These are phyloP conservation scores for Cytospora schulzeri DNA, from an alignment of 2,329 filamentous ascomycete species.

Conservation along the genomic window DNA sequence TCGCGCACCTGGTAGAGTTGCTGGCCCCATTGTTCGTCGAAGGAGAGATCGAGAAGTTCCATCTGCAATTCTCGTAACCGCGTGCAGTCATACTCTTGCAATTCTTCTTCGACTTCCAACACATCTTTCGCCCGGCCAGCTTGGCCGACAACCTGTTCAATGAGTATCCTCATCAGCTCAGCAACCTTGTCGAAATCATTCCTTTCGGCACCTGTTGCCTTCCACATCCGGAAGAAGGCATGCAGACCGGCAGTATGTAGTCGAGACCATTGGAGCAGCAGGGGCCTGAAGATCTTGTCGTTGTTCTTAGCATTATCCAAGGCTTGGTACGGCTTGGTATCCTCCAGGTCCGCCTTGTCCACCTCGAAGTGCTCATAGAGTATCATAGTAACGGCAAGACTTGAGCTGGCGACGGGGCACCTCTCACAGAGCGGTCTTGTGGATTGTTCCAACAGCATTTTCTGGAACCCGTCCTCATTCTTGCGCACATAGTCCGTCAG, in stretches of 20 bases:
- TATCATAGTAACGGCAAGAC: constrained; percentile 81
- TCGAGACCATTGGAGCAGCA: constrained; percentile 90
- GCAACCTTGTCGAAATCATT: constrained; percentile 92
- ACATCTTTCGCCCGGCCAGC: constrained; percentile 82
- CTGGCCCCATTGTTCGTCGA: constrained; percentile 92
- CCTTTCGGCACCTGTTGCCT: constrained; percentile 79
- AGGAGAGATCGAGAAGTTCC: constrained; percentile 86
- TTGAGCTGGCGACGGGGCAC: constrained; percentile 85
- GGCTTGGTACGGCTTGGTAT: constrained; percentile 73
- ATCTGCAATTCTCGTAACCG: constrained; percentile 86
- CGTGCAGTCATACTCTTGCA: constrained; percentile 79
- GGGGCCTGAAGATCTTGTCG: constrained; percentile 82
- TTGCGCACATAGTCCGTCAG: constrained; percentile 90
- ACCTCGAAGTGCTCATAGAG: constrained; percentile 96
- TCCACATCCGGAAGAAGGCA: constrained; percentile 91
- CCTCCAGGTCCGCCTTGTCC: constrained; percentile 78
- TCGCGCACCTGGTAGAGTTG: constrained; percentile 90
- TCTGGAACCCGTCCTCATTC: constrained; percentile 90
- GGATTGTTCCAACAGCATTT: constrained; percentile 86
- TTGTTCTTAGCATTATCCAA: constrained; percentile 76
- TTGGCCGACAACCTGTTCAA: constrained; percentile 86
- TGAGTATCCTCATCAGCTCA: constrained; percentile 84
- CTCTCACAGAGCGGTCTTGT: constrained; percentile 69
- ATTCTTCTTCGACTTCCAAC: constrained; percentile 83
- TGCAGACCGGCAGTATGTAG: constrained; percentile 84